Percentiles rank a stretch among this genome's conserved stretches.
Evolutionary conservation across 2,329 filamentous ascomycete species (phyloP).

Genomic region (Coniochaeta pulveracea): DNA sequence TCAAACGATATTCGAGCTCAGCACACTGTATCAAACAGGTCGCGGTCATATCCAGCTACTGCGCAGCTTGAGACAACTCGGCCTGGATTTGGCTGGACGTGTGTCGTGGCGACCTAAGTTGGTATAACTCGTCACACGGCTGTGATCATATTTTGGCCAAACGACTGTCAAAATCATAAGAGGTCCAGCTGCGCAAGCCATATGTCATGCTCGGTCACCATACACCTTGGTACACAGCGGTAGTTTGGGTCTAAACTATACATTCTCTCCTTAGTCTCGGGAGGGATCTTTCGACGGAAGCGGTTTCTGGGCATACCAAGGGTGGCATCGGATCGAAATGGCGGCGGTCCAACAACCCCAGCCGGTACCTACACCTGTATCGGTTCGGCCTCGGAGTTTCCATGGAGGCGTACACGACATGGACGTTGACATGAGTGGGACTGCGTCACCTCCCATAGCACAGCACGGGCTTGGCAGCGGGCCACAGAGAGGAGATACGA

Average conservation of each 20-base stretch:
- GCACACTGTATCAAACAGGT: too few species aligned
- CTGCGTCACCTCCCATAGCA: slow-evolving; percentile 16
- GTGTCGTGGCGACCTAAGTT: too few species aligned
- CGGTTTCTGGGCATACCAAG: too few species aligned
- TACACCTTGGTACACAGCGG: background rate
- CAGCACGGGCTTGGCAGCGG: slow-evolving; percentile 32
- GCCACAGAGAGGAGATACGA: slow-evolving; percentile 39
- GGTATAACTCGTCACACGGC: too few species aligned
- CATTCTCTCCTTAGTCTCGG: background rate
- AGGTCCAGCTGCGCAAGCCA: too few species aligned
- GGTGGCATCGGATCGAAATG: slow-evolving; percentile 10
- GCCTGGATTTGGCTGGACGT: too few species aligned
- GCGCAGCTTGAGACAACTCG: too few species aligned
- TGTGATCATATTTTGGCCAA: too few species aligned
- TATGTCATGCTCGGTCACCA: background rate
- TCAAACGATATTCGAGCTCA: too few species aligned
- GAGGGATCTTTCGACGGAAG: too few species aligned
- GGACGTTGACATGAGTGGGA: slow-evolving; percentile 21
- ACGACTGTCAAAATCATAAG: too few species aligned
- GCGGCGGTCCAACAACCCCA: slow-evolving; percentile 16
- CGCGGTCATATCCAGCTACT: too few species aligned
- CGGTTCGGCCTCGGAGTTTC: slow-evolving; percentile 14
- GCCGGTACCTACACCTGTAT: slow-evolving; percentile 12
- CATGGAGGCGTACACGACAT: slow-evolving; percentile 13
- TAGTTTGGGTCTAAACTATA: background rate